phyloP scores from a whole-genome alignment of 306 rosid genomes.

The Datisca glomerata region DNA sequence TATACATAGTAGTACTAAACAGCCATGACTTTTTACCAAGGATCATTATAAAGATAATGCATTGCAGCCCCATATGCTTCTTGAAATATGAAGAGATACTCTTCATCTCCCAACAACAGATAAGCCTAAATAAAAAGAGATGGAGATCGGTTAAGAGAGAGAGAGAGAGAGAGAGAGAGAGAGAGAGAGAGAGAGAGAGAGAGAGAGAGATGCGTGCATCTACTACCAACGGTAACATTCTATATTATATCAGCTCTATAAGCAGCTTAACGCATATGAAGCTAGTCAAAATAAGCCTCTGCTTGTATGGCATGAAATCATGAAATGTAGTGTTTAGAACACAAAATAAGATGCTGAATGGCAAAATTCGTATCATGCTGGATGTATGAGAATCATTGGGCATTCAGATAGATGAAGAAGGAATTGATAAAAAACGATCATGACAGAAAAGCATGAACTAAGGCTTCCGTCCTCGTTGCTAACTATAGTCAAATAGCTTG shows the following conservation, averaged over 20 bases:
- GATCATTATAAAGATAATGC: constrained; percentile 83
- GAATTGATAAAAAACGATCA: no score
- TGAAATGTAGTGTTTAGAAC: no score
- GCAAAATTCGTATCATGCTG: no score
- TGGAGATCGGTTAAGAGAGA: neutral
- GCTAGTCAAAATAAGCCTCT: no score
- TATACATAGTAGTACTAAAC: constrained; percentile 20
- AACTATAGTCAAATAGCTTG: no score
- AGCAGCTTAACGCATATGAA: no score
- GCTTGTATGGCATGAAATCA: no score
- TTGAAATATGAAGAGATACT: constrained; percentile 85
- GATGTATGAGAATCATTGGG: no score
- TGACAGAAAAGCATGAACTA: no score
- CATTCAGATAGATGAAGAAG: no score
- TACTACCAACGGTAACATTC: neutral
- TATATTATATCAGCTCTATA: neutral
- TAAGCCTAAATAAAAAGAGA: constrained; percentile 49
- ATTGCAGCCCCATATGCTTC: constrained; percentile 97
- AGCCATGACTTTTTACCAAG: constrained; percentile 68
- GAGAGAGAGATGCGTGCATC: neutral
- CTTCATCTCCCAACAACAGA: constrained; percentile 90
- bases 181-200: neutral
- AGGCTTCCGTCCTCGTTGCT: no score
- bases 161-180: neutral
- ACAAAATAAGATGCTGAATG: no score